Evolutionary conservation across 1,284 basidiomycete genomes (phyloP), one percentile per base, ranked within the genome.

Genomic region (Porodaedalea pini): DNA sequence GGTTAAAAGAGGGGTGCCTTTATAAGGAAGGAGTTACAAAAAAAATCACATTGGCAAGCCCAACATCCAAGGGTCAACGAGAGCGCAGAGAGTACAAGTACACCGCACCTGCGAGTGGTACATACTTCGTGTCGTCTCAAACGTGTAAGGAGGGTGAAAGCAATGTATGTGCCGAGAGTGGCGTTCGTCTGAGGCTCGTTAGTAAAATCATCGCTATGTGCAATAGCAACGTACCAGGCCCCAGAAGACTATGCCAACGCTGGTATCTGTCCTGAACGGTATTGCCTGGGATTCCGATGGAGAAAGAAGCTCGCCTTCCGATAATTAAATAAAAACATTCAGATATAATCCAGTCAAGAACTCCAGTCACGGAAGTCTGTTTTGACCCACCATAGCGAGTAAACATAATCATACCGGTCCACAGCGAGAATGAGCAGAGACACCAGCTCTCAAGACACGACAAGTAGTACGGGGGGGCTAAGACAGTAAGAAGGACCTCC

Each of bases 41-140:
- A 32, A 17, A 8, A 34, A 39, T 44, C 48, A 60, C 58, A 27
- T 56, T 60, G 58, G 29, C 49, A 56, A 17, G 54, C 39, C 54
- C 58, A 60, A 21, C 17, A 56, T 10, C 58, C 58, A 17, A 56
- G 37, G 8, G 58, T 27, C 13, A 60, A 21, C 29, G 43, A 45
- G 27, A 56, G 15, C n/a, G 54, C 34, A 6, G 58, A 48, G 4
- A 52, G 17, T 4, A 41, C 25, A 23, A 53, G 32, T 3, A 31
- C 32, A 40, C 15, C 10, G 5, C 32, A 3, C 23, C 51, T 53
- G 23, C 36, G 34, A 10, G 23, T 11, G n/a, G n/a, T 23, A 15
- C 23, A 41, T 29, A 54, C 17, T 5, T 34, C 25, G n/a, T 39
- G 51, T 19, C 17, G 25, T 19, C 49, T 40, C 13, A 47, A 23